Base-by-base conservation (phyloP, 768 basidiomycete species). In the Leccinellum albellum region DNA sequence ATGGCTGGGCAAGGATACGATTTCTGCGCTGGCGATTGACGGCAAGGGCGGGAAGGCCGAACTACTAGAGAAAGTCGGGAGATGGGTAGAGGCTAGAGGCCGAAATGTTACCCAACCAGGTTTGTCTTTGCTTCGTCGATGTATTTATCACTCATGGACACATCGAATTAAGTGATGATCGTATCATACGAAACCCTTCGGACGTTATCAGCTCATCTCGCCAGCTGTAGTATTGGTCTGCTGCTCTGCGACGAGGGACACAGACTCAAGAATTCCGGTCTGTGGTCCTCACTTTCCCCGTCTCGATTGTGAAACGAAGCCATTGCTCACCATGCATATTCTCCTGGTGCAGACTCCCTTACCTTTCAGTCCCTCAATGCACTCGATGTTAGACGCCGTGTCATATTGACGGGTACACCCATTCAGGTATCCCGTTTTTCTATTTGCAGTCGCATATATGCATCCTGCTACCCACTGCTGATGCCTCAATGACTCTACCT, bases 221-320 rank as follows among this genome's bases (percentile, higher is more conserved):
- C 86, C 4, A 83, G 81, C 55, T 92, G 90, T 61, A 85, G 79
- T 51, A 90, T 99, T 48, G 97, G 97, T 2, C 74, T 99, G 15
- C 74, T 99, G n/a, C 82, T 99, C 29, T 96, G 94, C 60, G 96
- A 99, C 65, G 96, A 99, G 76, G 96, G 96, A 4, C 96, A 99
- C 76, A 79, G 96, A 51, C 77, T 99, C 57, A 99, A 99, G 76
- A 99, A 99, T 69, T 91, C 91, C 48, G 91, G 94, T 91, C 61
- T 53, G 78, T 74, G 53, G 23, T 51, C 51, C n/a, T 54, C 21
- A 17, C 24, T 29, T 32, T 21, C 10, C 32, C 33, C 20, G 55
- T 32, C 28, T 20, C 31, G 17, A 24, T 54, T 40, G 35, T 56
- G 35, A 12, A 53, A 55, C 46, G 26, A 12, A 31, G 40, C 44